Evolutionary conservation across 1,139 yeast genomes (phyloP), one percentile per base, ranked within the genome.

Genomic region (Pichia sp.): DNA sequence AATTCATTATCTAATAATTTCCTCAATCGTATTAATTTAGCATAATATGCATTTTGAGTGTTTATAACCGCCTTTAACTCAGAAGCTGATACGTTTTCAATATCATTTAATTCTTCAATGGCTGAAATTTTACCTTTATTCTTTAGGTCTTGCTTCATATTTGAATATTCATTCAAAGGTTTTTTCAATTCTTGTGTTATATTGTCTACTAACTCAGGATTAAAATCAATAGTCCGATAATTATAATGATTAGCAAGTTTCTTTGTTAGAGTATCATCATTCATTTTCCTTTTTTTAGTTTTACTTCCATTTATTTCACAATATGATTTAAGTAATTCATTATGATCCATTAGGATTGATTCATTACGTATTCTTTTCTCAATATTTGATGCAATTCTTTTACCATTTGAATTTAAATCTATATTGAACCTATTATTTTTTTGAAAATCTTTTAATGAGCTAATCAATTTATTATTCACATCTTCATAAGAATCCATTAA

Each of bases 21-120:
- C 49, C 78, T 73, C 28, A 81, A 70, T 49, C 73, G 75, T n/a
- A 66, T 54, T 3, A 81, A 73, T 64, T 87, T 81, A 1, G 61
- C 51, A 39, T 67, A 63, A 48, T 71, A 69, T 34, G 72, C 59
- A 44, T 69, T 66, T 42, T 76, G 60, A 10, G 61, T 60, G 7
- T 61, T 61, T 9, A 64, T 58, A 18, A 60, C 55, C 1, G 54
- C 51, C 10, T 59, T 54, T 27, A 66, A 49, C n/a, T 64, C 60
- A 3, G 59, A 64, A 3, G 51, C 46, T 37, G 63, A 55, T 9
- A 61, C 34, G 5, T 54, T 50, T 4, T 64, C 67, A 31, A 64
- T 59, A 7, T 58, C 53, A 8, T 55, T 51, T 4, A 53, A 32
- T 34, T 45, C 47, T 4, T 47, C 29, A 4, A 53, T 42, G 25